These are phyloP conservation scores for Amphichorda felina DNA, from an alignment of 2,329 filamentous ascomycete genomes.

Conservation along the genomic window DNA sequence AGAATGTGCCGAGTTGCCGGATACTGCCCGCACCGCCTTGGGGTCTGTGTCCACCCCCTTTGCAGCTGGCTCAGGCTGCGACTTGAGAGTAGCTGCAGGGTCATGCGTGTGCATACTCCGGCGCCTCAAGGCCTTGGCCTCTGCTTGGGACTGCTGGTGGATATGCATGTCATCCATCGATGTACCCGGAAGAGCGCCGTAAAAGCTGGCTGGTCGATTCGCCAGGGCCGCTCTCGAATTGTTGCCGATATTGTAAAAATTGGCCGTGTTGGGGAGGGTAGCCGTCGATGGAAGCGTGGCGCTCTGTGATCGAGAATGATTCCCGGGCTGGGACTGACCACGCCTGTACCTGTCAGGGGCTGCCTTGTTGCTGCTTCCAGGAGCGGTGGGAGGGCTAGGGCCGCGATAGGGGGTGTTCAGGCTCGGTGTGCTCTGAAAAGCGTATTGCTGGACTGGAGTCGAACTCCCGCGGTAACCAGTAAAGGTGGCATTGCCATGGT, in stretches of 20 bases:
- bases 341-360: slow-evolving; percentile 71
- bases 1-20: slow-evolving; percentile 14
- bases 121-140: slow-evolving; percentile 65
- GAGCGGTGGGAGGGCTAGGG: background rate
- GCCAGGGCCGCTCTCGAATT: slow-evolving; percentile 20
- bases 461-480: slow-evolving; percentile 42
- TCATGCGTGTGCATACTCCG: slow-evolving; percentile 67
- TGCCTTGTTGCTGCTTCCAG: slow-evolving; percentile 26
- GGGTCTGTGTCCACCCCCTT: slow-evolving; percentile 22
- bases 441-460: slow-evolving; percentile 61
- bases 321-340: slow-evolving; percentile 30
- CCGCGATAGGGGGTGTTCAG: slow-evolving; percentile 25
- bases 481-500: slow-evolving; percentile 20
- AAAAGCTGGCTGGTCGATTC: slow-evolving; percentile 40
- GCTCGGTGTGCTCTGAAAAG: slow-evolving; percentile 60
- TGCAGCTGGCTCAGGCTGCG: slow-evolving; percentile 4
- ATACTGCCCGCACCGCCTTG: slow-evolving; percentile 26
- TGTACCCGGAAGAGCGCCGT: slow-evolving; percentile 32
- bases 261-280: slow-evolving; percentile 13
- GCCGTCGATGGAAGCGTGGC: slow-evolving; percentile 15
- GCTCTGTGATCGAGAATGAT: slow-evolving; percentile 25
- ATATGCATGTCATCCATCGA: slow-evolving; percentile 60
- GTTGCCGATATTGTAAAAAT: slow-evolving; percentile 16
- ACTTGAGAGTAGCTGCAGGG: slow-evolving; percentile 10
- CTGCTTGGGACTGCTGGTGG: slow-evolving; percentile 46